Evolutionary conservation across 2,329 filamentous ascomycete species (phyloP).

Genomic region (Teratosphaeria zuluensis): DNA sequence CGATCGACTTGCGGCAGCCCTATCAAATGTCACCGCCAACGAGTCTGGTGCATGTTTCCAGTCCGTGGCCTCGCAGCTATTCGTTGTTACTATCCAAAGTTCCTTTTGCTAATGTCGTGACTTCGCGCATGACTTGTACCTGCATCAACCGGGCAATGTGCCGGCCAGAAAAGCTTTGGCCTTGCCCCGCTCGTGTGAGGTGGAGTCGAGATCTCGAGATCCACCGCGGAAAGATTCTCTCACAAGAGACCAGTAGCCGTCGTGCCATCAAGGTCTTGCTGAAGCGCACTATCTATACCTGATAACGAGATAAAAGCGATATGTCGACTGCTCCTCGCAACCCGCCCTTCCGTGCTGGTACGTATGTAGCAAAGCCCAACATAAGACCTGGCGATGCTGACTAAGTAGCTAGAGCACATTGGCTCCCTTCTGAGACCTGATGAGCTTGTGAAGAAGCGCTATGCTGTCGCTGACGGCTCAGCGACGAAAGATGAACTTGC

Average conservation of each 20-base stretch:
- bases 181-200: background rate
- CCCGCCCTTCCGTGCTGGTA: conserved; percentile 52
- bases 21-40: too few species aligned
- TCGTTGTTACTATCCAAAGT: too few species aligned
- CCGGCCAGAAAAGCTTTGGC: background rate
- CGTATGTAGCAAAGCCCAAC: background rate
- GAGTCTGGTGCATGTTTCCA: too few species aligned
- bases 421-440: conserved; percentile 60
- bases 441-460: conserved; percentile 49
- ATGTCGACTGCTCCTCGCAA: conserved; percentile 26
- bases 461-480: conserved; percentile 32
- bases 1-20: too few species aligned
- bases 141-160: background rate
- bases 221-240: background rate
- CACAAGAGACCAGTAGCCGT: background rate
- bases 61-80: too few species aligned
- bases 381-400: background rate
- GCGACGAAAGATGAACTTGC: conserved; percentile 13
- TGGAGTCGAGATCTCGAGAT: background rate
- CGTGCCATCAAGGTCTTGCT: background rate
- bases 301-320: background rate
- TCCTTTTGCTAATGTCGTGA: too few species aligned
- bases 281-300: background rate
- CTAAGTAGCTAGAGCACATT: conserved; percentile 46
- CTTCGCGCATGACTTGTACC: background rate